Conservation (phyloP, 2,329 filamentous ascomycete genomes). For the Chaetoscypha palmicola region DNA sequence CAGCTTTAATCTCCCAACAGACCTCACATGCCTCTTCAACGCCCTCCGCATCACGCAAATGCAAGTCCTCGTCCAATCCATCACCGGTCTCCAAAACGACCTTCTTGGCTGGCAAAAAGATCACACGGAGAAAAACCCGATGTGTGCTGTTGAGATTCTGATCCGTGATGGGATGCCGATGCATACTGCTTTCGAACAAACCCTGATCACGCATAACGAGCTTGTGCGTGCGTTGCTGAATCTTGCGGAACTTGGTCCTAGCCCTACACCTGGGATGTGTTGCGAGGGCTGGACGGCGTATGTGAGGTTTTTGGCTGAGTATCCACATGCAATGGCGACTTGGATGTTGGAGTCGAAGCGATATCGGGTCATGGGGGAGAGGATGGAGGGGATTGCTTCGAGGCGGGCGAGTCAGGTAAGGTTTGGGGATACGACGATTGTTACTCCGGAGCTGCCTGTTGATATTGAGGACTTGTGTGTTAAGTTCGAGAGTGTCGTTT, state of each 20-base stretch:
- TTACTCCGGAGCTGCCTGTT: too few relatives aligned
- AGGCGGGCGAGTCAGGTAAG: background rate
- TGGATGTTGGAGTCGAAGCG: constrained; percentile 5
- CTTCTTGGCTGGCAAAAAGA: constrained; percentile 7
- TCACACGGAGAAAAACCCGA: constrained; percentile 3
- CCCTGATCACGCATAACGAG: constrained; percentile 1
- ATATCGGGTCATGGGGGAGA: background rate
- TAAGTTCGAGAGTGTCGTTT: too few relatives aligned
- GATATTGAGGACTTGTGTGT: too few relatives aligned
- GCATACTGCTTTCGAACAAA: background rate
- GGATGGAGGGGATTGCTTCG: background rate
- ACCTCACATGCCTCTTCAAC: background rate
- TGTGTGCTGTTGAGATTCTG: constrained; percentile 6
- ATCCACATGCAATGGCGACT: constrained; percentile 1
- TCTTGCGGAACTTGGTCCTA: background rate
- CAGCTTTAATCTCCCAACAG: background rate
- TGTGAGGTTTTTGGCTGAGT: background rate
- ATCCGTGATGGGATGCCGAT: constrained; percentile 3
- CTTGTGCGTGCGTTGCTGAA: constrained; percentile 1
- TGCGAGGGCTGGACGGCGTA: constrained; percentile 1
- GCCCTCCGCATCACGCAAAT: constrained; percentile 1
- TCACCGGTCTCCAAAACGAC: constrained; percentile 4
- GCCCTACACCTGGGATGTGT: background rate
- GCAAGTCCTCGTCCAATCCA: constrained; percentile 2
- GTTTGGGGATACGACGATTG: too few relatives aligned